Base-by-base conservation (phyloP, 306 rosid genomes). In the Vachellia collinsii region DNA sequence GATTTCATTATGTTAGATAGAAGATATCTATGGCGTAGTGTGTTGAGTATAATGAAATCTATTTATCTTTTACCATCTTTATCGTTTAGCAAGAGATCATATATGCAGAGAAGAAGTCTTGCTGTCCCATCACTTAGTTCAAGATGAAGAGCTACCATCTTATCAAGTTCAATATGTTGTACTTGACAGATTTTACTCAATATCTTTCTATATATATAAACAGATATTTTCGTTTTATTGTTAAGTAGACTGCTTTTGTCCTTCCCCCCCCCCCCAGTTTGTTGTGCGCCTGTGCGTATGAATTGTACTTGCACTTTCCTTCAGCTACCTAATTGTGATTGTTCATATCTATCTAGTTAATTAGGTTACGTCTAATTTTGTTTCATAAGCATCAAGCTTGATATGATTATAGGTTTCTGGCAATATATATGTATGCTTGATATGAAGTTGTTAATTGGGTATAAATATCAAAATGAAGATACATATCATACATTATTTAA, bases 341-440 rank as follows among this genome's bases (percentile, higher is more conserved):
- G 44, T 75, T 82, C 50, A 63, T 58, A 58, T 80, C 44, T 41
- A 70, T 64, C 51, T 53, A 29, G 34, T 43, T 34, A 48, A 80
- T 80, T 78, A 84, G 81, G 79, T 80, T 77, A 77, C 63, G 78
- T 79, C 70, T 72, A 76, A 83, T 81, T 75, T 81, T 42, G 78
- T 81, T 77, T 61, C 80, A 79, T 20, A 47, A 41, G 64, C 16
- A 38, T 19, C 48, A 43, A 76, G 64, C 65, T 79, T 58, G 10
- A 81, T 50, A 68, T 75, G 76, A 69, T 36, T 76, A 13, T 64
- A 46, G 37, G 38, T 81, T 66, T 38, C 10, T 20, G 7, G 48
- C 14, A 34, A 80, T 62, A 17, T 70, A 12, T 66, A 17, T 70
- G 22, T 19, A 39, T 68, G 13, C 63, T 71, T 8, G 47, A 39